Conservation (phyloP, 2,329 filamentous ascomycete genomes). For the Trichoderma sp. region DNA sequence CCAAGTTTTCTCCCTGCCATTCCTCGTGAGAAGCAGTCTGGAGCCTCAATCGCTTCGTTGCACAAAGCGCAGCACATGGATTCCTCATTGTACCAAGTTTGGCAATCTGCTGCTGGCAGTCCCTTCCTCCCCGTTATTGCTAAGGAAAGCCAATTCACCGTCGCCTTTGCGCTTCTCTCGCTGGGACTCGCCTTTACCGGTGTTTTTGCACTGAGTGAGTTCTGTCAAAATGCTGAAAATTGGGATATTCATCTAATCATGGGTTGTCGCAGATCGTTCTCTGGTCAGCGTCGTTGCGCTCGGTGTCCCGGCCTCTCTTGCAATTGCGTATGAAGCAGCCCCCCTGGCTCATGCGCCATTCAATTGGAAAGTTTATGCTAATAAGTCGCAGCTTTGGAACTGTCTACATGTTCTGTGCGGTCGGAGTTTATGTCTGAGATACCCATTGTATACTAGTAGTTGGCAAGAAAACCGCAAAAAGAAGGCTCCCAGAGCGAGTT, state of each 20-base stretch:
- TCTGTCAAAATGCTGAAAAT: not conserved
- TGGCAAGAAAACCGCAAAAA: conserved; percentile 31
- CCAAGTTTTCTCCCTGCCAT: conserved; percentile 6
- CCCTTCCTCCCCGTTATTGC: conserved; percentile 77
- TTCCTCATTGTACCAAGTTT: conserved; percentile 82
- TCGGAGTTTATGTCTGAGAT: conserved; percentile 93
- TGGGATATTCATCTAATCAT: not conserved
- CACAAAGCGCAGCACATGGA: conserved; percentile 56
- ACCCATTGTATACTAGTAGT: conserved; percentile 43
- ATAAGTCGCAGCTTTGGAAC: conserved; percentile 71
- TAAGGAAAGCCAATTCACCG: conserved; percentile 80
- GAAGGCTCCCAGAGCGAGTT: conserved; percentile 27
- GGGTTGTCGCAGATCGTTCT: conserved; percentile 65
- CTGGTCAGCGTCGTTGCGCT: conserved; percentile 72
- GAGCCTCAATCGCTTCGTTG: not conserved
- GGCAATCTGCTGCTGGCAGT: conserved; percentile 86
- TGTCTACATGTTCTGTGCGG: conserved; percentile 98
- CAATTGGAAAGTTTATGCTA: conserved; percentile 25
- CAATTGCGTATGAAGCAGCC: conserved; percentile 71
- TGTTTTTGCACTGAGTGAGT: conserved; percentile 81
- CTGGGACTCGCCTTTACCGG: conserved; percentile 71
- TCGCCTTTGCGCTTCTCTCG: conserved; percentile 74
- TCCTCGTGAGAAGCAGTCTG: not conserved
- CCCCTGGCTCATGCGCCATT: not conserved
- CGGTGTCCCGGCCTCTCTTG: conserved; percentile 81